Base-by-base conservation (phyloP, 371 early-diverging fungal genomes). In the Smittium mucronatum region DNA sequence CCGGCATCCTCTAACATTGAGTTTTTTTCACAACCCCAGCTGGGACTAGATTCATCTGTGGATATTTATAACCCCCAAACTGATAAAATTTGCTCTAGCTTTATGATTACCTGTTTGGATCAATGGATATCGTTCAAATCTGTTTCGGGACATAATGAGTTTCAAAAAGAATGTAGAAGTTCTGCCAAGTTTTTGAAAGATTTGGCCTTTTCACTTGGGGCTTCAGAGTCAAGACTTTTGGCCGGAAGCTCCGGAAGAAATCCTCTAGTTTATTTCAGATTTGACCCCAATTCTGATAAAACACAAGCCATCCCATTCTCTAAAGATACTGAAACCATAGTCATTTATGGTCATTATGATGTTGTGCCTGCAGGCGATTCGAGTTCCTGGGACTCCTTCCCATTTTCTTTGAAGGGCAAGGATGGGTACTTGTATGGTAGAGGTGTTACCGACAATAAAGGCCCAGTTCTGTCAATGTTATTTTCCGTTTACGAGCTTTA, bases 281-380 rank as follows among this genome's bases (percentile, higher is more conserved):
- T 92, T 69, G 80, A 78, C 31, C 84, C 84, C 0, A 73, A 75
- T 31, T 17, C 57, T 8, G 47, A 26, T 33, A 21, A 33, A 11
- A 58, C 29, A 34, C 60, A 47, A 1, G 57, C 69, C 5, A 26
- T 34, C n/a, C 63, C 57, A 2, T 47, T 72, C 26, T 60, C 69
- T 30, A 71, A 36, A 1, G 69, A 70, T n/a, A 35, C 75, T 16
- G 74, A 80, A 28, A 88, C 89, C 29, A 83, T 91, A 0, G 75
- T 92, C 32, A 82, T 90, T 15, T 92, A 92, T 75, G 92, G 92
- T 0, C 92, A 92, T 75, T 92, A 92, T 71, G 92, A 92, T 74
- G 92, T 92, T 11, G 86, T 89, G 74, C 79, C 79, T 0, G 77
- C 85, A 1, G 89, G 88, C 8, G 85, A 86, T 63, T 79, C 80